Conservation (phyloP, 2,329 filamentous ascomycete species). For the Ophiostoma ips region DNA sequence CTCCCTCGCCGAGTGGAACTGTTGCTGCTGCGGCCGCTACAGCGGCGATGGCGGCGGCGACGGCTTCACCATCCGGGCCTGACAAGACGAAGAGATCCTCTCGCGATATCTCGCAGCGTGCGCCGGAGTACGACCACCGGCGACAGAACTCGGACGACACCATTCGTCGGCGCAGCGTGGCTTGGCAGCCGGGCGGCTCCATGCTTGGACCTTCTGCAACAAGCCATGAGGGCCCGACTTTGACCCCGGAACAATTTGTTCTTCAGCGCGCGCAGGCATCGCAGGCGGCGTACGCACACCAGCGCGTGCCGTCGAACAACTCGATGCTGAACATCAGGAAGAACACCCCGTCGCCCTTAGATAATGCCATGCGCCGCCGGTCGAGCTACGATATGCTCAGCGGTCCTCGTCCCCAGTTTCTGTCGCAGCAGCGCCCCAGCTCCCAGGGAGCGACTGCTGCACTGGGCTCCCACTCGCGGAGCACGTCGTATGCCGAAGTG, state of each 20-base stretch:
- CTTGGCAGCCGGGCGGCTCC: constrained; percentile 64
- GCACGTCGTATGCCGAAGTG: constrained; percentile 17
- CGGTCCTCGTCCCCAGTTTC: constrained; percentile 23
- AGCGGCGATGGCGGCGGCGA: neutral
- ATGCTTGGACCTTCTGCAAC: constrained; percentile 31
- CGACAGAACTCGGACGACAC: constrained; percentile 39
- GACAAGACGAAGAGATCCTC: constrained; percentile 4
- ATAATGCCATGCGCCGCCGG: constrained; percentile 20
- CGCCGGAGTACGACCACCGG: constrained; percentile 21
- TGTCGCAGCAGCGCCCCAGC: constrained; percentile 30
- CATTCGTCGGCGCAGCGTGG: constrained; percentile 44
- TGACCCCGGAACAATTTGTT: constrained; percentile 74
- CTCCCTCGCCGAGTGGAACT: neutral
- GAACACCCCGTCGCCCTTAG: constrained; percentile 30
- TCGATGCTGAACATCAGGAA: constrained; percentile 26
- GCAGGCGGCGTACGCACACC: constrained; percentile 44
- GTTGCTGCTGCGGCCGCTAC: neutral
- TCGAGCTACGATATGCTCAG: constrained; percentile 28
- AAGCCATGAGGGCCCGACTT: constrained; percentile 14
- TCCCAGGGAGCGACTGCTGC: constrained; percentile 44
- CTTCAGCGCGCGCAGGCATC: constrained; percentile 54
- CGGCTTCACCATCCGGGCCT: neutral
- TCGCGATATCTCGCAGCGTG: too few relatives aligned
- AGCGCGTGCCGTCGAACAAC: constrained; percentile 42
- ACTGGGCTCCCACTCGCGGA: constrained; percentile 22